Evolutionary conservation across 768 basidiomycete species (phyloP).

Genomic region (Boletus coccyginus): DNA sequence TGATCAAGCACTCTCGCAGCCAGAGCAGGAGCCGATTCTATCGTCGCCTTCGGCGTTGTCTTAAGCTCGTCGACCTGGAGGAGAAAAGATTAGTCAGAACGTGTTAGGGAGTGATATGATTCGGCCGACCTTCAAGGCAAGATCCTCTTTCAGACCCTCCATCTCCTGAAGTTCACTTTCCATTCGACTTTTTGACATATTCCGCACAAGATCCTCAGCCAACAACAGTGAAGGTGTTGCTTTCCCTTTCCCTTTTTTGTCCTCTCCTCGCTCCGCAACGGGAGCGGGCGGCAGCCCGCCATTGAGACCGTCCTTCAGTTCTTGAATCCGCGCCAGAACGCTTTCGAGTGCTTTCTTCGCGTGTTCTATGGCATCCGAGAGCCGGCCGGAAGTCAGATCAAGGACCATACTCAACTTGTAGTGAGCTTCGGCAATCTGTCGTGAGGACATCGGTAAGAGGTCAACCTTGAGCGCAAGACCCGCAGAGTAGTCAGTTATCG

Average conservation of each 20-base stretch:
- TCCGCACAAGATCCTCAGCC: conserved; percentile 51
- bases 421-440: conserved; percentile 91
- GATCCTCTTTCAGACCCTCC: conserved; percentile 69
- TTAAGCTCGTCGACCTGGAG: conserved; percentile 87
- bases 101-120: neutral
- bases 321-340: conserved; percentile 65
- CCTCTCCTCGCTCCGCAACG: conserved; percentile 31
- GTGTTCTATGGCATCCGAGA: conserved; percentile 78
- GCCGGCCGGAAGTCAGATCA: conserved; percentile 82
- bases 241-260: conserved; percentile 73
- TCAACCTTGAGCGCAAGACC: conserved; percentile 71
- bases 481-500: conserved; percentile 80
- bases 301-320: conserved; percentile 48
- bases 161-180: conserved; percentile 81
- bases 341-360: conserved; percentile 79
- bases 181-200: conserved; percentile 72
- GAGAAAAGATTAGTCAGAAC: neutral
- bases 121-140: conserved; percentile 70
- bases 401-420: conserved; percentile 93
- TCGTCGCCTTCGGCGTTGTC: conserved; percentile 63
- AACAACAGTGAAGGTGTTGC: conserved; percentile 40
- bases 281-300: conserved; percentile 36
- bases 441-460: conserved; percentile 81
- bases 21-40: conserved; percentile 63
- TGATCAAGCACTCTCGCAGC: conserved; percentile 69